phyloP scores from a whole-genome alignment of 179 eudicot species.

The Beta lomatogona region DNA sequence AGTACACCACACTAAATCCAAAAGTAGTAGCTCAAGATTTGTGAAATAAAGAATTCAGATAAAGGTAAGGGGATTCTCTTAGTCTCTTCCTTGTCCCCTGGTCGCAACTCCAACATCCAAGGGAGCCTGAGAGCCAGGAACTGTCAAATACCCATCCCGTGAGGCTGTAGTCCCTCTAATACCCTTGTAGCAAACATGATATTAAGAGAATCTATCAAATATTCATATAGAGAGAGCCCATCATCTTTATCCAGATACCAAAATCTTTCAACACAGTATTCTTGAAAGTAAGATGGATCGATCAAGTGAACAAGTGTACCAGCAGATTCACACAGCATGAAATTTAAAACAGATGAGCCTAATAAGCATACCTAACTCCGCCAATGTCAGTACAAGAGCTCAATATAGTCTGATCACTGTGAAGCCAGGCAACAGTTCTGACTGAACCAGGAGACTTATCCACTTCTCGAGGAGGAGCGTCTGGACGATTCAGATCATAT shows the following conservation, averaged over 20 bases:
- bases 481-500: constrained; percentile 83
- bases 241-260: neutral
- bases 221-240: neutral
- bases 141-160: neutral
- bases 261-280: neutral
- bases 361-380: constrained; percentile 72
- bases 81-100: neutral
- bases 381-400: constrained; percentile 85
- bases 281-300: neutral
- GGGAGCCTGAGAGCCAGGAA: neutral
- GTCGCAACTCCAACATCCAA: neutral
- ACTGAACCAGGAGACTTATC: constrained; percentile 90
- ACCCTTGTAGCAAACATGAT: neutral
- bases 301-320: neutral
- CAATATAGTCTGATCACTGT: constrained; percentile 91
- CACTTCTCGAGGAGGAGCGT: constrained; percentile 91
- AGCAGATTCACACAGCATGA: constrained; percentile 7
- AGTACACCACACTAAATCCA: neutral
- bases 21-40: neutral
- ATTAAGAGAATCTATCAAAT: neutral
- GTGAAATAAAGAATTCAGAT: neutral
- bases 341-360: neutral
- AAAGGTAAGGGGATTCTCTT: neutral
- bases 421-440: constrained; percentile 90
- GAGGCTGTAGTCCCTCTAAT: neutral